Conservation (phyloP, 768 basidiomycete species). For the Rhizopogon sp. region DNA sequence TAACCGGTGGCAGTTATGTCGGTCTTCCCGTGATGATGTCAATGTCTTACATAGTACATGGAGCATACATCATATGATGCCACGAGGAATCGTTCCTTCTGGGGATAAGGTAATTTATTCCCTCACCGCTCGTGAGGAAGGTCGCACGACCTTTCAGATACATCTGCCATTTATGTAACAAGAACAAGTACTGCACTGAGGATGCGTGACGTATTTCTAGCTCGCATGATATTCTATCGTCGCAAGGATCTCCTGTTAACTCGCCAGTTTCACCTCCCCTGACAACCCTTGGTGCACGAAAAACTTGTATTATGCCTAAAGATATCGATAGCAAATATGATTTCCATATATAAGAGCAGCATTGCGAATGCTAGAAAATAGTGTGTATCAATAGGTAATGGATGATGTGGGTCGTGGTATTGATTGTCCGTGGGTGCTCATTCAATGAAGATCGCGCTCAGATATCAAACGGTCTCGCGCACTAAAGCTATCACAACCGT, state of each 20-base stretch:
- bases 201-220: not conserved
- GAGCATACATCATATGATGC: too few species aligned
- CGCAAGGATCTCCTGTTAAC: too few species aligned
- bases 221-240: not conserved
- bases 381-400: not conserved
- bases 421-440: not conserved
- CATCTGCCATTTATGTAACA: not conserved
- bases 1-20: too few species aligned
- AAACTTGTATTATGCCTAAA: not conserved
- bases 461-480: slow-evolving; percentile 42
- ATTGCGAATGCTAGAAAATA: not conserved
- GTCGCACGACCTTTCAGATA: too few species aligned
- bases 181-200: not conserved
- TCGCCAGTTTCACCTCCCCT: not conserved
- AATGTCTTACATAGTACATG: too few species aligned
- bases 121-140: too few species aligned
- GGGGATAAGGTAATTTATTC: too few species aligned
- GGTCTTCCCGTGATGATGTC: too few species aligned
- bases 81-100: too few species aligned
- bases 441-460: not conserved
- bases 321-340: not conserved
- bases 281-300: not conserved
- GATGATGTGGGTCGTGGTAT: not conserved
- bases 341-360: not conserved
- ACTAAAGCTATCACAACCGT: slow-evolving; percentile 68